Conservation (phyloP, 2,329 filamentous ascomycete genomes). For the Alternaria ventricosa region DNA sequence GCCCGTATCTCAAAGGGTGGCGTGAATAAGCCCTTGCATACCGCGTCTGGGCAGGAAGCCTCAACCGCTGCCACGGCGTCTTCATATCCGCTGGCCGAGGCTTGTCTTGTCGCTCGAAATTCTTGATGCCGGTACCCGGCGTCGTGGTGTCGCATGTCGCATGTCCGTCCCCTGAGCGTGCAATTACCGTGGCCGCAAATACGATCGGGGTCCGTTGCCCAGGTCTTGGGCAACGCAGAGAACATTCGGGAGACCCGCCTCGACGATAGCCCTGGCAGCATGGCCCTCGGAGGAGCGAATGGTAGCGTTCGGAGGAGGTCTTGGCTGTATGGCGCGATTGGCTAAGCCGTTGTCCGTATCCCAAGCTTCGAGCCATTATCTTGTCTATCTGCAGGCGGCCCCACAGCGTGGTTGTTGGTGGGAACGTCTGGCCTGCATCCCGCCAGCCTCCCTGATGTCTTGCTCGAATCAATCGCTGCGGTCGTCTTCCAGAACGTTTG, state of each 20-base stretch:
- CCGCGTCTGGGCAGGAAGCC: constrained; percentile 4
- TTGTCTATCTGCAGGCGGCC: constrained; percentile 6
- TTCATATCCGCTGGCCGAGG: background rate
- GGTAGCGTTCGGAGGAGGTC: background rate
- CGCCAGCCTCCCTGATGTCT: background rate
- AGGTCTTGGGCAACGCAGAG: constrained; percentile 1
- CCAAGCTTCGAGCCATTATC: constrained; percentile 14
- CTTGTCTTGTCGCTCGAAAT: constrained; percentile 2
- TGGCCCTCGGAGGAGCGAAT: constrained; percentile 1
- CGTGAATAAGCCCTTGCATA: background rate
- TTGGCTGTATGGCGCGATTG: constrained; percentile 8
- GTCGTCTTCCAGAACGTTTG: background rate
- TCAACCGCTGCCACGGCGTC: constrained; percentile 9
- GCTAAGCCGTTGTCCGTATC: background rate
- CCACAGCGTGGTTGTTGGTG: constrained; percentile 5
- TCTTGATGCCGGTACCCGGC: background rate
- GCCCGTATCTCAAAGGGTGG: constrained; percentile 1
- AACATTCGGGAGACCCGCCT: constrained; percentile 2
- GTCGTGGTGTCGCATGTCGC: background rate
- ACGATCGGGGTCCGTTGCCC: background rate
- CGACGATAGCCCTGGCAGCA: background rate
- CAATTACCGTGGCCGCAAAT: background rate
- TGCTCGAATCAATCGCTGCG: background rate
- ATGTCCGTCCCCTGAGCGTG: background rate
- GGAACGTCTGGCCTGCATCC: background rate